phyloP scores from a whole-genome alignment of 352 stramenopile genomes.

The Globisporangium orthogonon region DNA sequence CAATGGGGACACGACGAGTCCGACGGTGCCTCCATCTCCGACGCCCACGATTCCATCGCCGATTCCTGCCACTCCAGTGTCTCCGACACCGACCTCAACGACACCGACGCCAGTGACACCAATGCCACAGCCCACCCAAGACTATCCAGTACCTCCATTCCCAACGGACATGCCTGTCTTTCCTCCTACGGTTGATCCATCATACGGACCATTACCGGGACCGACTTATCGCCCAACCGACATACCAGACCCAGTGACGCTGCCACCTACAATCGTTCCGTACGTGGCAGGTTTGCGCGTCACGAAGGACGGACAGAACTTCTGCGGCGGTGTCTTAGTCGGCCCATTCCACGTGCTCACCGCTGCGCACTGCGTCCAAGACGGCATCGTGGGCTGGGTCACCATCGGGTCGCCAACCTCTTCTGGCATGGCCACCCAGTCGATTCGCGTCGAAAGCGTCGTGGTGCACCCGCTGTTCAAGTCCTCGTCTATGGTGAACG shows the following conservation, averaged over 20 bases:
- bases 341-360: constrained; percentile 9
- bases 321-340: constrained; percentile 12
- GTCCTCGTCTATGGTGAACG: constrained; percentile 2
- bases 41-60: background rate
- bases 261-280: too few relatives aligned
- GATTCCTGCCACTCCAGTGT: too few relatives aligned
- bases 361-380: constrained; percentile 4
- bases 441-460: constrained; percentile 6
- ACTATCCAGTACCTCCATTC: too few relatives aligned
- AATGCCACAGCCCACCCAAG: too few relatives aligned
- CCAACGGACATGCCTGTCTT: too few relatives aligned
- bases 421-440: background rate
- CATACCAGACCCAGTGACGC: too few relatives aligned
- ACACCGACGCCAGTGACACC: too few relatives aligned
- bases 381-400: background rate
- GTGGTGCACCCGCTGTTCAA: constrained; percentile 16
- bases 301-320: background rate
- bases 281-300: constrained; percentile 4
- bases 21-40: background rate
- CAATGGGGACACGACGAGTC: background rate
- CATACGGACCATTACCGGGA: too few relatives aligned
- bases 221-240: too few relatives aligned
- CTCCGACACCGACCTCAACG: too few relatives aligned
- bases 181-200: too few relatives aligned
- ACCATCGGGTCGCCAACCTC: background rate